These are phyloP conservation scores for Sordariomycetes sp. DNA, from an alignment of 2,329 filamentous ascomycete genomes.

Conservation along the genomic window DNA sequence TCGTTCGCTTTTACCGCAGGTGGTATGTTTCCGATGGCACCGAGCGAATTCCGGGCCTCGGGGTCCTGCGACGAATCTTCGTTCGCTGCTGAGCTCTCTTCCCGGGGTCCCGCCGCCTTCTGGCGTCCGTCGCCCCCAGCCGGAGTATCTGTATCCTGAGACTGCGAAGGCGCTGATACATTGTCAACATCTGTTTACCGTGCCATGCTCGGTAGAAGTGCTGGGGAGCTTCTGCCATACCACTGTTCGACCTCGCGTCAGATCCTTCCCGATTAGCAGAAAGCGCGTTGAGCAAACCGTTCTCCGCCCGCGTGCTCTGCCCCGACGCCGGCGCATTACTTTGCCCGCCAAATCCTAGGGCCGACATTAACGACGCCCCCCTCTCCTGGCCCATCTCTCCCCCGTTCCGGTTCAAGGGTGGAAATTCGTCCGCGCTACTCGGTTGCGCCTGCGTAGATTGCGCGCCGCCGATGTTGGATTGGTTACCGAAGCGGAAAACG, in stretches of 20 bases:
- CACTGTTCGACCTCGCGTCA: slow-evolving; percentile 15
- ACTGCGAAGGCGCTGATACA: background rate
- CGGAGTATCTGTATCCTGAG: slow-evolving; percentile 5
- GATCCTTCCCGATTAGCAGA: slow-evolving; percentile 40
- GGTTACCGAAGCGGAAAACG: slow-evolving; percentile 39
- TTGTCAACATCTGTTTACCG: background rate
- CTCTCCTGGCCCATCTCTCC: slow-evolving; percentile 46
- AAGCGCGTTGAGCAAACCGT: slow-evolving; percentile 51
- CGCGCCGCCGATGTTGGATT: slow-evolving; percentile 15
- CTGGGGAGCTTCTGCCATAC: background rate
- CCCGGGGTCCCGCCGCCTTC: slow-evolving; percentile 28
- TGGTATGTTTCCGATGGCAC: slow-evolving; percentile 32
- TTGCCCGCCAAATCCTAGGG: slow-evolving; percentile 38
- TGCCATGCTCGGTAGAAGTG: background rate
- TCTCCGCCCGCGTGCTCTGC: slow-evolving; percentile 33
- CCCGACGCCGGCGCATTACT: slow-evolving; percentile 15
- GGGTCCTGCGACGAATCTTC: slow-evolving; percentile 17
- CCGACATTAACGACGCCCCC: slow-evolving; percentile 34
- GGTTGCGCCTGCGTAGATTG: slow-evolving; percentile 27
- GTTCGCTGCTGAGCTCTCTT: slow-evolving; percentile 22
- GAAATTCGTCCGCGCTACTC: slow-evolving; percentile 45
- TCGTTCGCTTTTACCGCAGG: slow-evolving; percentile 24
- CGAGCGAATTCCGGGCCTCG: slow-evolving; percentile 26
- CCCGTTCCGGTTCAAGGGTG: slow-evolving; percentile 44
- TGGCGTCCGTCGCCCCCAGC: slow-evolving; percentile 29